Conservation (phyloP, 2,329 filamentous ascomycete species). For the Trichoderma citrinoviride region DNA sequence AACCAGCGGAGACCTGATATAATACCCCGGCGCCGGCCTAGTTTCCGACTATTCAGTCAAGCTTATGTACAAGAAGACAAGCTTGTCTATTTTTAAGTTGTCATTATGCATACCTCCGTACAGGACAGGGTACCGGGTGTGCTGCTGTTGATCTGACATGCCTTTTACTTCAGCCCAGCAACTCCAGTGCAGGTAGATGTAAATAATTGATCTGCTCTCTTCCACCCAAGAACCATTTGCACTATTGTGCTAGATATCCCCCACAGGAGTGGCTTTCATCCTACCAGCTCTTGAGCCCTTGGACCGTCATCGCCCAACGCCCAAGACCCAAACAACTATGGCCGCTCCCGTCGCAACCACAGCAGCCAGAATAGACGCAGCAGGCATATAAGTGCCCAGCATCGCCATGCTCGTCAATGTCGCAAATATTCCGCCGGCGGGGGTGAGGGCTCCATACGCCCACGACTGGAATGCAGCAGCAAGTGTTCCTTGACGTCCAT, state of each 20-base stretch:
- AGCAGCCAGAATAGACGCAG: conserved; percentile 1
- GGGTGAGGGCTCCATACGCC: conserved; percentile 19
- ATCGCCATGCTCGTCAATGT: conserved; percentile 19
- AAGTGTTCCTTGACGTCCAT: background rate
- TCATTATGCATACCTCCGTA: background rate
- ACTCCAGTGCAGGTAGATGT: background rate
- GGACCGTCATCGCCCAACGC: background rate
- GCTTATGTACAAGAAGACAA: background rate
- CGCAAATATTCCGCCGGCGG: conserved; percentile 17
- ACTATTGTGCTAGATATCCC: too few species aligned
- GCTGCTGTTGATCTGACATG: background rate
- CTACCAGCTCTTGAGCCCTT: background rate
- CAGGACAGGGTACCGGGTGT: background rate
- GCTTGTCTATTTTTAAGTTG: background rate
- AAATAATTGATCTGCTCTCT: background rate
- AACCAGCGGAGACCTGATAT: background rate
- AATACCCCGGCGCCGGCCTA: too few species aligned
- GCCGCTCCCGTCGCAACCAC: conserved; percentile 9
- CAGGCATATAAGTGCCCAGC: conserved; percentile 19
- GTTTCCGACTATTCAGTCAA: background rate
- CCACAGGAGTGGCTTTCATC: too few species aligned
- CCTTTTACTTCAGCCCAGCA: too few species aligned
- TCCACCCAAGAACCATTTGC: too few species aligned
- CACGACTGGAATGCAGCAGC: conserved; percentile 18
- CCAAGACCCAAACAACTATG: background rate